phyloP scores from a whole-genome alignment of 257 asterid species.

The Solanum clarkiae region DNA sequence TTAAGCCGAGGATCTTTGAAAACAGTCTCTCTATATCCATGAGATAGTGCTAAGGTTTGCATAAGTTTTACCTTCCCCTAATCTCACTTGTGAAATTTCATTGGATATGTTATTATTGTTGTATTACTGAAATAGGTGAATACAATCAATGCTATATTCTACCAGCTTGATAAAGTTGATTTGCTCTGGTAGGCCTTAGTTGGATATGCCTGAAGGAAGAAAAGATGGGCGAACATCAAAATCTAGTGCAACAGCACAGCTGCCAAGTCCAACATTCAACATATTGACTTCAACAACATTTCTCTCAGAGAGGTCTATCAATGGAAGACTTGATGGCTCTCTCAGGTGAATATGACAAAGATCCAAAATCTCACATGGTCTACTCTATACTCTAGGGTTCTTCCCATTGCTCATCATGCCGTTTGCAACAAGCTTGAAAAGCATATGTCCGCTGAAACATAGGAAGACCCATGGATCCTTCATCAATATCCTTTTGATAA shows the following conservation, averaged over 20 bases:
- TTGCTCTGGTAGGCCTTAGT: conserved; percentile 59
- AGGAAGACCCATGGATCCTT: conserved; percentile 53
- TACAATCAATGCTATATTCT: neutral
- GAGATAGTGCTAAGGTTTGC: too few species aligned
- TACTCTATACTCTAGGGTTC: conserved; percentile 48
- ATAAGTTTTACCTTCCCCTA: too few species aligned
- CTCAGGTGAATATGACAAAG: conserved; percentile 20
- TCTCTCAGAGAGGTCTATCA: conserved; percentile 54
- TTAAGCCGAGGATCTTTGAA: too few species aligned
- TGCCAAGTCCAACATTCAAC: conserved; percentile 53
- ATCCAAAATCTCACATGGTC: neutral
- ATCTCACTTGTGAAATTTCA: too few species aligned
- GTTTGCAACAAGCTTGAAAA: conserved; percentile 33
- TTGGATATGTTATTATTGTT: too few species aligned
- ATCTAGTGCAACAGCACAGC: conserved; percentile 39
- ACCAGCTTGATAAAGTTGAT: neutral
- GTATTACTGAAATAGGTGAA: neutral
- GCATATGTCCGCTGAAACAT: conserved; percentile 44
- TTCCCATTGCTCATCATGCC: conserved; percentile 72
- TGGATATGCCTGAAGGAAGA: conserved; percentile 67
- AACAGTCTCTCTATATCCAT: too few species aligned
- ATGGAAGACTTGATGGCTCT: conserved; percentile 52
- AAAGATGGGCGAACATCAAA: conserved; percentile 56
- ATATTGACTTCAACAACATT: conserved; percentile 39
- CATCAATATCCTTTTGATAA: conserved; percentile 41